Evolutionary conservation across 345 rosid species (phyloP), one percentile per base, ranked within the genome.

Genomic region (Schrenkiella parvula): DNA sequence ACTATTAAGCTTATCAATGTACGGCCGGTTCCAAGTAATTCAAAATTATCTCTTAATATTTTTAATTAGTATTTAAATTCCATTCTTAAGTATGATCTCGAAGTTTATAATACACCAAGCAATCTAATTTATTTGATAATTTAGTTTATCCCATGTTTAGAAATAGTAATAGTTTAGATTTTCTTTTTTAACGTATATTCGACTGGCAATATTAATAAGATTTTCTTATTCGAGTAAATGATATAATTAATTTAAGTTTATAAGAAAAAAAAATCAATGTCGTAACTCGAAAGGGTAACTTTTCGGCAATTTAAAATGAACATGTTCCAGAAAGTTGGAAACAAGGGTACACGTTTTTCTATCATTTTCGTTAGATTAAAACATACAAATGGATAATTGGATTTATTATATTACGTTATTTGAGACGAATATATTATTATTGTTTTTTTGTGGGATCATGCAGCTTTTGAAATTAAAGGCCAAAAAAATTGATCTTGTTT

Each of bases 391-490:
- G 48, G 52, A 46, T 73, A 56, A 34, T 44, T 72, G 47, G 50
- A 73, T 38, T 44, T 66, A 47, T 28, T 57, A 19, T 48, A 65
- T 9, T 61, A 35, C 43, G 65, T 65, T 73, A 56, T 32, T 26
- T 54, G 57, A 56, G 26, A 56, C 10, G 59, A 35, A 26, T 64
- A 54, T 44, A 37, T 37, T 34, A 73, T 11, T 52, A 3, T 13
- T 54, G 22, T 55, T 47, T 0, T n/a, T 48, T 39, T 72, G 46
- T 53, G 13, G 65, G 46, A 74, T 48, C 73, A 66, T 12, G 67
- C 68, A 74, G 73, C 68, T 74, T 59, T 74, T 43, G 55, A 74
- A 48, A 74, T 66, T 59, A 50, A 74, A 66, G 46, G 39, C 72
- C 68, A 58, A 50, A 39, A 28, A 2, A 0, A 0, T 42, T 13